Base-by-base conservation (phyloP, 2,329 filamentous ascomycete species). In the Lachnellula arida region DNA sequence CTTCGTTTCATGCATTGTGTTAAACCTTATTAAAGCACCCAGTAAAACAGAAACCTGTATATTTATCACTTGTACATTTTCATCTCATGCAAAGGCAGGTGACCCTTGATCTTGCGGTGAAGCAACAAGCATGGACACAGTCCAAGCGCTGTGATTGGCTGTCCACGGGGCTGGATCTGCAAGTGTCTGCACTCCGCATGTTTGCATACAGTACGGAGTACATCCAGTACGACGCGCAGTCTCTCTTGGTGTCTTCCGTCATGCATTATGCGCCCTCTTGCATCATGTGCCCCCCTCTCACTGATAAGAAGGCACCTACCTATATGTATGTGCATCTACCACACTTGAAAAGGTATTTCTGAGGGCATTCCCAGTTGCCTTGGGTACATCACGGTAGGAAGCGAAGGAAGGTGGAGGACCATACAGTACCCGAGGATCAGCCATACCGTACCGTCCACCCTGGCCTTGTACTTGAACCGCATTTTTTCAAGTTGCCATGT, bases 291-390 rank as follows among this genome's bases (percentile, higher is more conserved):
- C n/a, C 28, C 6, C 12, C 19, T 46, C 28, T 32, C 40, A 53
- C 19, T 17, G 50, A 53, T 53, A 53, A 53, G 50, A 44, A 49
- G n/a, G 7, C 39, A 51, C 35, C 22, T 23, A 23, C 22, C 22
- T 23, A 32, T 43, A 15, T 19, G 28, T 49, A n/a, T 34, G 4
- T 32, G 34, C 14, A 25, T n/a, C 28, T 42, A 4, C 17, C 34
- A 2, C 14, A n/a, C 23, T 9, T 5, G 7, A 32, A 23, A 11
- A 14, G 23, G 32, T 4, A 46, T 52, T 56, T 42, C 23, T 62
- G 60, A 62, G 51, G 60, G n/a, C 54, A 60, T 62, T 60, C 57
- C 47, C 39, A 58, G 15, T 17, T 28, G 17, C 19, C 44, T 25
- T 25, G n/a, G 23, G 44, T 51, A 7, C 37, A 42, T 17, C 15